Evolutionary conservation across 108 stramenopile genomes (phyloP), one percentile per base, ranked within the genome.

Genomic region (Conticribra guillardii): DNA sequence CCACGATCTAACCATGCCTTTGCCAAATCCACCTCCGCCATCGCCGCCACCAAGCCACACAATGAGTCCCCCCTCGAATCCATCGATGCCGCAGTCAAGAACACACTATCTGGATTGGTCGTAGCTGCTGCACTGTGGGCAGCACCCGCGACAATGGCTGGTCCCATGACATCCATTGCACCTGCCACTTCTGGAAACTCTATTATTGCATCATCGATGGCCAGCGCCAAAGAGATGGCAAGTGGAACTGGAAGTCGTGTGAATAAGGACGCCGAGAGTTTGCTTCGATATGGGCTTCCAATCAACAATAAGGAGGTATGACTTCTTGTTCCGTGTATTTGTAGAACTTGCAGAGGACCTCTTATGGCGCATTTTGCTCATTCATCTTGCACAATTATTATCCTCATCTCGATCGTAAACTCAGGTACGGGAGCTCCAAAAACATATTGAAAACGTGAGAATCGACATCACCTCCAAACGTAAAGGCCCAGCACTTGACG

Each of bases 191-290:
- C 28, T 4, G 34, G 48, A 28, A 57, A 54, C 22, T 21, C 24
- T 55, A 32, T 64, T 31, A 50, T 79, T 55, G 33, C 74, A 22
- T 44, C 79, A 11, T 61, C 71, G 14, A 56, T 81, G 27, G 90
- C 88, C 18, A 73, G 55, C 37, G 94, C 94, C 74, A 89, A 87
- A 70, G 92, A 96, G 73, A 93, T 82, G 92, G 94, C 94, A 7
- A 88, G 87, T 57, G 94, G 84, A 46, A 71, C 82, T 49, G 96
- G 96, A 26, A 85, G 78, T 30, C 89, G 94, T 37, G 96, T 97
- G 55, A 97, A 97, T 65, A 96, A 96, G 73, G 96, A 97, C 79
- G 72, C 96, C 18, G 94, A 95, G 61, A 90, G 89, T 41, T 73
- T 97, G 45, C 69, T 97, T 56, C 72, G 96, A 33, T 89, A 88